A percentile compares a stretch with the other conserved stretches of the same genome.
These are phyloP conservation scores for Podila horticola DNA, from an alignment of 192 early-diverging fungal species.

Conservation along the genomic window DNA sequence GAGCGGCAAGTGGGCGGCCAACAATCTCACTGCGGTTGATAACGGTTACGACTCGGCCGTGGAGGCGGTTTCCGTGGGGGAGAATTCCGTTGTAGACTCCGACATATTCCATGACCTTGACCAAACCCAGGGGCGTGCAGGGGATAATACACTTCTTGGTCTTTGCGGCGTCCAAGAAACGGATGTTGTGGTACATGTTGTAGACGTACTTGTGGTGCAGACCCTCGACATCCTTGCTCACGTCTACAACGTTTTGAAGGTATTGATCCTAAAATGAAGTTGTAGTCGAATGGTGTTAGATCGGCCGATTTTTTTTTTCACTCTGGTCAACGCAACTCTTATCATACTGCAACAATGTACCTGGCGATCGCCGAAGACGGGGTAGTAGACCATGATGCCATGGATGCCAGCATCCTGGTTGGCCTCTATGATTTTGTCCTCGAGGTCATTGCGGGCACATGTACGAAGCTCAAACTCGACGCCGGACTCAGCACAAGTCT, in stretches of 20 bases:
- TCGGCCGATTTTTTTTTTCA: not conserved
- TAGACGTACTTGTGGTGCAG: slow-evolving; percentile 94
- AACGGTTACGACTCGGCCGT: slow-evolving; percentile 92
- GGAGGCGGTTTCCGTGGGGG: slow-evolving; percentile 93
- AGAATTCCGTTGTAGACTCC: slow-evolving; percentile 91
- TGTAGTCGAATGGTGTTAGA: slow-evolving; percentile 1
- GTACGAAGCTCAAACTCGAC: slow-evolving; percentile 92
- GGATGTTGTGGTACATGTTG: slow-evolving; percentile 97
- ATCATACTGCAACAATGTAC: slow-evolving; percentile 36
- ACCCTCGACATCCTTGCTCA: slow-evolving; percentile 96
- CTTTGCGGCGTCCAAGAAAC: slow-evolving; percentile 84
- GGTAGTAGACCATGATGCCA: slow-evolving; percentile 99
- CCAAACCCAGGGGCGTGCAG: slow-evolving; percentile 96
- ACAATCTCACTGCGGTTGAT: slow-evolving; percentile 98
- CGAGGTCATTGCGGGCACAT: slow-evolving; percentile 84
- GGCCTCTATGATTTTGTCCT: slow-evolving; percentile 85
- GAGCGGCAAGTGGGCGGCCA: slow-evolving; percentile 94
- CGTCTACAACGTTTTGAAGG: slow-evolving; percentile 90
- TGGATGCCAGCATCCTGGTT: slow-evolving; percentile 87
- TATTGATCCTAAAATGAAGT: slow-evolving; percentile 78
- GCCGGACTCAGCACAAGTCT: slow-evolving; percentile 91
- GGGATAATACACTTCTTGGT: slow-evolving; percentile 97
- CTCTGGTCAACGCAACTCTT: no score
- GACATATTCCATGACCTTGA: slow-evolving; percentile 97
- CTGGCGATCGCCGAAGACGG: slow-evolving; percentile 93